phyloP scores from a whole-genome alignment of 2,329 filamentous ascomycete genomes.

The Cyphellophora attinorum region DNA sequence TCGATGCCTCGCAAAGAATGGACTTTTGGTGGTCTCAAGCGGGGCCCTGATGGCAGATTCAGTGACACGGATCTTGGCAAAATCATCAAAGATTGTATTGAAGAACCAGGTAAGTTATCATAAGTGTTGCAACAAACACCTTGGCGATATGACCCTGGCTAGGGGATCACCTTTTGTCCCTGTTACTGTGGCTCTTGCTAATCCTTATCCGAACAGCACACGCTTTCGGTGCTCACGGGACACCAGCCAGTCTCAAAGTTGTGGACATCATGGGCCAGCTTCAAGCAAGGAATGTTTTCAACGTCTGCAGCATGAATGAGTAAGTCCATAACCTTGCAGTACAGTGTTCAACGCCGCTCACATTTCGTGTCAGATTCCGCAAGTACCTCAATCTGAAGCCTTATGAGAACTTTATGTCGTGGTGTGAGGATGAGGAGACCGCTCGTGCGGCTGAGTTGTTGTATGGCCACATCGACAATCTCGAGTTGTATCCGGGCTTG shows the following conservation, averaged over 20 bases:
- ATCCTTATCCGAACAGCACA: too few species aligned
- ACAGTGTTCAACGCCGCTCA: too few species aligned
- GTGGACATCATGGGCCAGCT: constrained; percentile 40
- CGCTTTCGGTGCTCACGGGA: constrained; percentile 42
- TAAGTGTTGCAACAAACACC: too few species aligned
- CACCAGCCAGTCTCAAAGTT: constrained; percentile 36
- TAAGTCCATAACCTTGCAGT: too few species aligned
- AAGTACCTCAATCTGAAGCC: constrained; percentile 27
- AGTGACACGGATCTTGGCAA: constrained; percentile 35
- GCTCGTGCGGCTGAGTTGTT: constrained; percentile 27
- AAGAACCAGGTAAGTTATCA: too few species aligned
- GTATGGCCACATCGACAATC: constrained; percentile 34
- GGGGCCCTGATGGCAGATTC: constrained; percentile 32
- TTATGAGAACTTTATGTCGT: constrained; percentile 26
- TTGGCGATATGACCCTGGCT: too few species aligned
- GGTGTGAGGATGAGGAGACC: constrained; percentile 25
- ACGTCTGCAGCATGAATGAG: constrained; percentile 45
- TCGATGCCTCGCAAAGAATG: constrained; percentile 25
- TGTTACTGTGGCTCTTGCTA: too few species aligned
- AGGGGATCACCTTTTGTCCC: too few species aligned
- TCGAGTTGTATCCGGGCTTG: constrained; percentile 44
- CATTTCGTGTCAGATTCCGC: constrained; percentile 24
- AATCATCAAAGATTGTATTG: constrained; percentile 36
- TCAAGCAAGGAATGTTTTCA: constrained; percentile 37
- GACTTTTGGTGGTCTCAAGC: constrained; percentile 33